phyloP scores from a whole-genome alignment of 2,329 filamentous ascomycete species.

The Amphichorda felina region DNA sequence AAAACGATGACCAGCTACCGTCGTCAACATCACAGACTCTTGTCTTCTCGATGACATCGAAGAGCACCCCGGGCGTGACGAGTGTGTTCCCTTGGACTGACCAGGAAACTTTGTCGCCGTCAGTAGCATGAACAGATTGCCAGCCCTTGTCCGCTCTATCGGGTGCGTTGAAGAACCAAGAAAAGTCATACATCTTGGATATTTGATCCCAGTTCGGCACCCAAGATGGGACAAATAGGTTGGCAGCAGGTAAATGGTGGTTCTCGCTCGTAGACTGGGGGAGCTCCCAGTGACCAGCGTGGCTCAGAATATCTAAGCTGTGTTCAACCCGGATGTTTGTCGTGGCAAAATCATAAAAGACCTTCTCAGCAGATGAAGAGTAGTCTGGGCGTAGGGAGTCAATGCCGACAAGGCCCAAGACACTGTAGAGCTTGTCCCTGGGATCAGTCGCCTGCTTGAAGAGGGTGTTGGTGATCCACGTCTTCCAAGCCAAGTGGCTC shows the following conservation, averaged over 20 bases:
- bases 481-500: background rate
- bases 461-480: background rate
- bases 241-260: background rate
- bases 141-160: background rate
- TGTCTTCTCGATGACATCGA: background rate
- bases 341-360: background rate
- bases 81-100: no score
- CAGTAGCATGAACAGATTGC: background rate
- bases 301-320: background rate
- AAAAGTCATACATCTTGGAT: background rate
- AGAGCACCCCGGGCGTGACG: no score
- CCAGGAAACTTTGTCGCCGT: no score
- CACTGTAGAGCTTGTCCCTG: background rate
- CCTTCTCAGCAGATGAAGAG: background rate
- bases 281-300: background rate
- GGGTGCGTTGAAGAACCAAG: background rate
- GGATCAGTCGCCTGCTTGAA: background rate
- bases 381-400: background rate
- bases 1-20: background rate
- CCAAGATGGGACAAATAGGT: background rate
- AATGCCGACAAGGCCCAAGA: background rate
- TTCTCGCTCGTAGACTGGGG: background rate
- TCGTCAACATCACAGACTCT: background rate
- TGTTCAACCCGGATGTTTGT: background rate
- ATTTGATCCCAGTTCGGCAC: slow-evolving; percentile 1